phyloP scores from a whole-genome alignment of 2,329 filamentous ascomycete genomes.

The Ceratocystis huliohia region DNA sequence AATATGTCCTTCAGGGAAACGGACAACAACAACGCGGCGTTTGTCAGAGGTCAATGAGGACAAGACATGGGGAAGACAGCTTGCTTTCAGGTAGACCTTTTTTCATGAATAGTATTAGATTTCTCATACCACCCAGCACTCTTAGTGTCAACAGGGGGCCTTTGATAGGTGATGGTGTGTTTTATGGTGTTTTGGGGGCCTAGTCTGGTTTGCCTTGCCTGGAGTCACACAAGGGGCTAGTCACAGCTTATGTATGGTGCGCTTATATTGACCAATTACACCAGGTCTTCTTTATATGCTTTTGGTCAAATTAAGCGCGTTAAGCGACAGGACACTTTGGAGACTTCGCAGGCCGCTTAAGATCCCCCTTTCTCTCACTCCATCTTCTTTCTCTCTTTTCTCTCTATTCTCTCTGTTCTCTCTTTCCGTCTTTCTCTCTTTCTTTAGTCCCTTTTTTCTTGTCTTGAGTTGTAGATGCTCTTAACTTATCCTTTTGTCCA shows the following conservation, averaged over 20 bases:
- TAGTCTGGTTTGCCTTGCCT: not conserved
- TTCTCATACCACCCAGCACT: not conserved
- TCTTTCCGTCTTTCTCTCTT: not conserved
- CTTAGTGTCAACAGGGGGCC: no score
- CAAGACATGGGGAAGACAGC: not conserved
- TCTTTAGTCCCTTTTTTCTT: not conserved
- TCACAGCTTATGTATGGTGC: not conserved
- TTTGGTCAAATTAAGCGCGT: not conserved
- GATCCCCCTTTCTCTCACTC: not conserved
- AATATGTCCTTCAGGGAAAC: not conserved
- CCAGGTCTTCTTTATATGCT: not conserved
- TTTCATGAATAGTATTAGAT: not conserved
- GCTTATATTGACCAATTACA: not conserved
- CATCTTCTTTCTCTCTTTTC: not conserved
- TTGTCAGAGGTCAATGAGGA: not conserved
- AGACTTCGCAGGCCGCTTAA: not conserved
- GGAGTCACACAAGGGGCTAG: not conserved
- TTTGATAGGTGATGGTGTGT: not conserved
- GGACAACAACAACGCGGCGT: not conserved
- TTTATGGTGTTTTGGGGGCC: not conserved
- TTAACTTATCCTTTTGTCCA: not conserved
- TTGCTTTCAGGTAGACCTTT: slow-evolving; percentile 2
- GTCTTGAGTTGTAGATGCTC: no score
- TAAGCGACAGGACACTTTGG: not conserved
- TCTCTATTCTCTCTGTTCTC: slow-evolving; percentile 1